Evolutionary conservation across 257 asterid genomes (phyloP).

Genomic region (Prunella vulgaris): DNA sequence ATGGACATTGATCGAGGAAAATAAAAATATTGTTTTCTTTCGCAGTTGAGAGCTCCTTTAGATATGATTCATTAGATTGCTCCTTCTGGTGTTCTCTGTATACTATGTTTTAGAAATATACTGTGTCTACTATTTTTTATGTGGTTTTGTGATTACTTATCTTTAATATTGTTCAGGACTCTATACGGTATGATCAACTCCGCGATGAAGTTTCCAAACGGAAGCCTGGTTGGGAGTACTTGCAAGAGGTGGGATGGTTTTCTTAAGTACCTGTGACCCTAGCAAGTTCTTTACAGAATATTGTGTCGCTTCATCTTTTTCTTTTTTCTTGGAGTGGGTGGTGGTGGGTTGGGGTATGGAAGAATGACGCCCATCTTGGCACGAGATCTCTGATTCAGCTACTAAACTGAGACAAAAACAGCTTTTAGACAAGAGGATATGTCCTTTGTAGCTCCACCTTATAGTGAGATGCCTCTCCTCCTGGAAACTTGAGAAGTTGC

Average conservation of each 20-base stretch:
- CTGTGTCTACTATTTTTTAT: too few relatives aligned
- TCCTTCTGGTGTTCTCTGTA: background rate
- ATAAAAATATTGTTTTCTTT: too few relatives aligned
- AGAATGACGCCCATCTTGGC: background rate
- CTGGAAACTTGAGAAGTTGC: background rate
- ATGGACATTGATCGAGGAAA: background rate
- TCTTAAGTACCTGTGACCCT: background rate
- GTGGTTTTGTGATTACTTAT: conserved; percentile 15
- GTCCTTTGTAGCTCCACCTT: background rate
- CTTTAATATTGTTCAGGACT: conserved; percentile 51
- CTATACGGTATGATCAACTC: conserved; percentile 82
- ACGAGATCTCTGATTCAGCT: background rate
- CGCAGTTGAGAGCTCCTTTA: background rate
- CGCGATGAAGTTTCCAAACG: conserved; percentile 82
- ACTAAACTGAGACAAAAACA: background rate
- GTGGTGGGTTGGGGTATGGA: background rate
- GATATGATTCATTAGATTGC: background rate
- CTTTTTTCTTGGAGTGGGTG: background rate
- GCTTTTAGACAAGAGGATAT: background rate
- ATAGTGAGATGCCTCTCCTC: background rate
- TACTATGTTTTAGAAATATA: too few relatives aligned
- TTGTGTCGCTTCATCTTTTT: background rate
- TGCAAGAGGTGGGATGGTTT: conserved; percentile 70
- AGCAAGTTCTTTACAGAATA: background rate
- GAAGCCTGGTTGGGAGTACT: conserved; percentile 93